Base-by-base conservation (phyloP, 768 basidiomycete species). In the Filobasidium floriforme region DNA sequence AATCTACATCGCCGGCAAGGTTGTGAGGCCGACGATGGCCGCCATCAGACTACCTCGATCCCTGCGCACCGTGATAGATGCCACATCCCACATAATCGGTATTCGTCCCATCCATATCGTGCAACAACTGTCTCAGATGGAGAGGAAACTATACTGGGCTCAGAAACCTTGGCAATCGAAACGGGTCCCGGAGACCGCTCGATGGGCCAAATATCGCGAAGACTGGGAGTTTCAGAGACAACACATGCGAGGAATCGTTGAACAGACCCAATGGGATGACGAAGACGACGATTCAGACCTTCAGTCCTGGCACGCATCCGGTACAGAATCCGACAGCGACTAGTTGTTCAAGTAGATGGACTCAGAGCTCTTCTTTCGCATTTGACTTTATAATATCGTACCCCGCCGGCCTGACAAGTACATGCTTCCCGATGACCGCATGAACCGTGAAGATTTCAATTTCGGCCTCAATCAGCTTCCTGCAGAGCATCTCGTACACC, bases 401-500 rank as follows among this genome's bases (percentile, higher is more conserved):
- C 32, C 32, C 32, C 32, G 32, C 32, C 9, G 9, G 32, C 32
- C 32, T 9, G 32, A 37, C 32, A 9, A 37, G 4, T 9, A 37
- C 32, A 37, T 9, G 4, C 9, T 4, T 37, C 32, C 9, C 9
- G 46, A 49, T 49, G 46, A 18, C 46, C 15, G 6, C 22, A 22
- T 49, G 5, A 49, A 22, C 46, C 3, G 14, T 22, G 9, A 49
- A 5, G 46, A 5, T 49, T 18, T 14, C 46, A 49, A 18, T 12
- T n/a, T 18, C 26, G 15, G 18, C 29, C 26, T 57, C 54, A 57
- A 24, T 41, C 51, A 11, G 62, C 62, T 29, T 55, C 29, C 18
- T 54, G 46, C 26, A 63, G 15, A 28, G 49, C 62, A 37, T 63
- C 62, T 32, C 46, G 29, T 19, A 63, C 11, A 40, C 62, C 62